Conservation (phyloP, 2,329 filamentous ascomycete species). For the Venturia nashicola region DNA sequence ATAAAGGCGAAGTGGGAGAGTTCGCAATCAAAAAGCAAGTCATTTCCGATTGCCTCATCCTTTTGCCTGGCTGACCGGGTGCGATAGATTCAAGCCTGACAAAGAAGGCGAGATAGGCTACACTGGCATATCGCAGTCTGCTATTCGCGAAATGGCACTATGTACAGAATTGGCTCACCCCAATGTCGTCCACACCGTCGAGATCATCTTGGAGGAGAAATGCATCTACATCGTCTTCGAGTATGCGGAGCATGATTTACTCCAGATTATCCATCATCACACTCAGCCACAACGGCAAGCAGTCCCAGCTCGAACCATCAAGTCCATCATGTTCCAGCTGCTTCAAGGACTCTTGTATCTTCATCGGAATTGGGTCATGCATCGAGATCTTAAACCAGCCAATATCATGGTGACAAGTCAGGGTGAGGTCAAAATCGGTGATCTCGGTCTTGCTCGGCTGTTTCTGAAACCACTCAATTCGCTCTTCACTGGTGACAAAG, state of each 20-base stretch:
- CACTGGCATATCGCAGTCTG: conserved; percentile 94
- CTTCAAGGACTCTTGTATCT: conserved; percentile 91
- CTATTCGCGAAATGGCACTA: conserved; percentile 92
- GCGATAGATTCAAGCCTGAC: conserved; percentile 71
- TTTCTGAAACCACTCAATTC: conserved; percentile 91
- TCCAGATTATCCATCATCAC: conserved; percentile 98
- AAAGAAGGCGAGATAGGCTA: conserved; percentile 97
- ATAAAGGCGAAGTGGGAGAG: conserved; percentile 61
- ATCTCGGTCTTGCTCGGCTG: conserved; percentile 79
- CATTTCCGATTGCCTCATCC: background rate
- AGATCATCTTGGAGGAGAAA: conserved; percentile 96
- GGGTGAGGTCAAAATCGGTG: conserved; percentile 88
- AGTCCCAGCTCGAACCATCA: conserved; percentile 79
- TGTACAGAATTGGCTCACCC: conserved; percentile 82
- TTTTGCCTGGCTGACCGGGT: background rate
- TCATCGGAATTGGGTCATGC: conserved; percentile 92
- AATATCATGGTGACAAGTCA: conserved; percentile 96
- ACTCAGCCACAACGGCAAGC: conserved; percentile 77
- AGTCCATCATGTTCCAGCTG: conserved; percentile 90
- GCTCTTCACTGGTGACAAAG: conserved; percentile 88
- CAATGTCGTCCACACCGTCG: conserved; percentile 82
- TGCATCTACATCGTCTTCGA: conserved; percentile 99
- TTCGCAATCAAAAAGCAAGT: conserved; percentile 94
- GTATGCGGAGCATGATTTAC: conserved; percentile 91
- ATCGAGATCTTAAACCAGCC: conserved; percentile 91